These are phyloP conservation scores for Aspergillus quadricinctus DNA, from an alignment of 2,329 filamentous ascomycete species.

Conservation along the genomic window DNA sequence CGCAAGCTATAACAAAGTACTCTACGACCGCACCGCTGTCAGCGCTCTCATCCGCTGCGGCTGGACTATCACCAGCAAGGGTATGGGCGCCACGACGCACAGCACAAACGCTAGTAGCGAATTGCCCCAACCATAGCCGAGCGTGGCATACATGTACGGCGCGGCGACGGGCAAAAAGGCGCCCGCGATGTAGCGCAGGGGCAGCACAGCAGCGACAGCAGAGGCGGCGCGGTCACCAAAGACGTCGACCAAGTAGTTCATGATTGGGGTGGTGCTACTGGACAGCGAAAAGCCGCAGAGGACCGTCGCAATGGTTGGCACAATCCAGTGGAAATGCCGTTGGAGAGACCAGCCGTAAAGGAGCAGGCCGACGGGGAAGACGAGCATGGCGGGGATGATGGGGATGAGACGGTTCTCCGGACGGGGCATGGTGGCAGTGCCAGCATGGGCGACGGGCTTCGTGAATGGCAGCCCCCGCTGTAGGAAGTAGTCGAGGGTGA, in stretches of 20 bases:
- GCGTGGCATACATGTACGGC: background rate
- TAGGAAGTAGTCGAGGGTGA: constrained; percentile 6
- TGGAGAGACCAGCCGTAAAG: constrained; percentile 4
- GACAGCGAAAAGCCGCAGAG: constrained; percentile 3
- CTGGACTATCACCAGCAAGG: constrained; percentile 2
- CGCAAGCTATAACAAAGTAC: background rate
- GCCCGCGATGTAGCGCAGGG: constrained; percentile 1
- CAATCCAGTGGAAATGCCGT: background rate
- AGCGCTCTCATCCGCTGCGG: background rate
- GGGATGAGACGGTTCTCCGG: constrained; percentile 3
- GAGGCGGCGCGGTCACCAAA: constrained; percentile 3
- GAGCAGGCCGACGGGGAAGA: constrained; percentile 1
- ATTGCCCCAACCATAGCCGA: constrained; percentile 8
- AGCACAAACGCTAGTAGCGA: constrained; percentile 2
- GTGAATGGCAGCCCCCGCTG: background rate
- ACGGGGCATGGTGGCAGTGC: background rate
- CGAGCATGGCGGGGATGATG: constrained; percentile 3
- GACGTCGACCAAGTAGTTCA: constrained; percentile 4
- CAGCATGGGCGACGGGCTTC: background rate
- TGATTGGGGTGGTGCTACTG: constrained; percentile 4
- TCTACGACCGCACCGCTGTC: background rate
- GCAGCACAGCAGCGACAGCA: constrained; percentile 1
- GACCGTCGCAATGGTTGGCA: constrained; percentile 1
- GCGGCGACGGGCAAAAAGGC: constrained; percentile 3
- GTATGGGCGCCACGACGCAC: background rate